Base-by-base conservation (phyloP, 768 basidiomycete species). In the Podaxis sp. region DNA sequence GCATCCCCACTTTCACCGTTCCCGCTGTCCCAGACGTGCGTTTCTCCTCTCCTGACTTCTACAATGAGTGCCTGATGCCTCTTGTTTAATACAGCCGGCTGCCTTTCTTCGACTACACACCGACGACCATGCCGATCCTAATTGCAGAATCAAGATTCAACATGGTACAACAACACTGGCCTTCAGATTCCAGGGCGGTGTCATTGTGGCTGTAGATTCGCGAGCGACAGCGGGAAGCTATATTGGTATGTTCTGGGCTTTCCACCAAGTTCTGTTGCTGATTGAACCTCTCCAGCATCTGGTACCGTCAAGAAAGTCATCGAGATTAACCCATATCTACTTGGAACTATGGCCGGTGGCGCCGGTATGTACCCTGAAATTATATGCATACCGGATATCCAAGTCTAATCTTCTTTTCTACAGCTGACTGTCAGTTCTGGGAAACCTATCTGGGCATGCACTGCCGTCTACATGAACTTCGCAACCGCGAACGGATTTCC, bases 291-390 rank as follows among this genome's bases (percentile, higher is more conserved):
- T 38, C 1, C 71, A 98, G 96, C 96, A 0, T 94, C 90, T 20
- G 96, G 96, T 58, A 99, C 96, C 15, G 94, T 99, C 65, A 99
- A 96, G 83, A 99, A 98, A 82, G 96, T 99, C 66, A 99, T 99
- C 69, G 97, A 99, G 80, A 99, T 99, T 77, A 99, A 99, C 79
- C 94, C 94, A 46, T 99, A 95, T 79, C 78, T 99, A 55, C 84
- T 99, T n/a, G 97, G 97, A 65, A 99, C 97, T 1, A 99, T 99
- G 96, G 97, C 97, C 65, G 97, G 97, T 76, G 96, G 96, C 76
- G 97, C 97, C 69, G 96, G 95, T 88, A 71, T 67, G 83, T 81
- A 56, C 24, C 58, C 46, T 33, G 60, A 40, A 65, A 10, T 10
- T 41, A 22, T 3, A 24, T 53, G 59, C 59, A 10, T 10, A 52